A percentile compares a stretch with the other conserved stretches of the same genome.
Evolutionary conservation across 2,329 filamentous ascomycete genomes (phyloP).

Genomic region (Ploettnerulaceae sp.): DNA sequence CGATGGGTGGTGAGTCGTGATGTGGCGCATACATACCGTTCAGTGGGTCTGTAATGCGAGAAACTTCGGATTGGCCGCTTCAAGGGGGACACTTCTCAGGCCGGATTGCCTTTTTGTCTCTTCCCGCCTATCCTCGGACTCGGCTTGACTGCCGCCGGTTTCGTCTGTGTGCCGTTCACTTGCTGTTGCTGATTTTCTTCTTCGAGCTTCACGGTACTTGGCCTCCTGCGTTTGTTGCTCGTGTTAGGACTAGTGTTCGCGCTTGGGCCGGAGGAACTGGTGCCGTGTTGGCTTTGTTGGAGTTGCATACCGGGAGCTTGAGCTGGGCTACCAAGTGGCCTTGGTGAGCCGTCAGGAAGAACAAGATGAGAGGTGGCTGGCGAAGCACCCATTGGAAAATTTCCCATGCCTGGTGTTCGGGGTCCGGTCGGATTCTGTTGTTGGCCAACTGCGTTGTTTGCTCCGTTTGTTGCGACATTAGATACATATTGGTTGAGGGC

Average conservation of each 20-base stretch:
- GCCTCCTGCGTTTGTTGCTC: conserved; percentile 37
- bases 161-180: conserved; percentile 30
- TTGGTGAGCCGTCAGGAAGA: conserved; percentile 55
- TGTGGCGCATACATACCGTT: background rate
- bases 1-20: background rate
- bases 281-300: conserved; percentile 64
- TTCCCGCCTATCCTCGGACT: conserved; percentile 38
- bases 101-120: conserved; percentile 34
- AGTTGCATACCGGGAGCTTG: conserved; percentile 60
- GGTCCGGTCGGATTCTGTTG: conserved; percentile 25
- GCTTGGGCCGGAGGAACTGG: conserved; percentile 60
- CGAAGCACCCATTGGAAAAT: conserved; percentile 54
- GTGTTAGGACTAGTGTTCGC: conserved; percentile 51
- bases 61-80: background rate
- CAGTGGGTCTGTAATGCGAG: background rate
- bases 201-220: conserved; percentile 37
- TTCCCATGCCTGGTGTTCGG: conserved; percentile 31
- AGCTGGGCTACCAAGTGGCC: conserved; percentile 53
- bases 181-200: conserved; percentile 26
- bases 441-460: conserved; percentile 14
- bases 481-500: conserved; percentile 58
- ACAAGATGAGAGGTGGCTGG: conserved; percentile 56
- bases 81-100: conserved; percentile 14
- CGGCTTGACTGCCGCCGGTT: conserved; percentile 36
- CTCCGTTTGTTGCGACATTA: conserved; percentile 37